Percentiles rank a stretch among this genome's conserved stretches.
Evolutionary conservation across 176 grass and related monocot genomes (phyloP).

Genomic region (Luzula sylvatica): DNA sequence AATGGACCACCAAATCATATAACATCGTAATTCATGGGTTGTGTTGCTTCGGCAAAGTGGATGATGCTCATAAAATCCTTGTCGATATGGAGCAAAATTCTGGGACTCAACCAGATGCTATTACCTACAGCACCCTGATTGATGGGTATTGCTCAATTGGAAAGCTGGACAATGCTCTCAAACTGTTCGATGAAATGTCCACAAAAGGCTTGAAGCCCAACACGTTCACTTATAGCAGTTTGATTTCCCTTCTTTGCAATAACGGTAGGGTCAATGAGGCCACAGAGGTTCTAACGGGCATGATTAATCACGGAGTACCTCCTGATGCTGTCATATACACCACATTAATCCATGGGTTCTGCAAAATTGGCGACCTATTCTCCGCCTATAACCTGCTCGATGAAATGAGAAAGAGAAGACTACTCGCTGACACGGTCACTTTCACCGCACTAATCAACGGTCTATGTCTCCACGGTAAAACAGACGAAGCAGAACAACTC

Average conservation of each 20-base stretch:
- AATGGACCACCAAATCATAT: constrained; percentile 52
- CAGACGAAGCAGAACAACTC: constrained; percentile 53
- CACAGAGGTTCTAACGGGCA: constrained; percentile 49
- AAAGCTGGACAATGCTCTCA: constrained; percentile 36
- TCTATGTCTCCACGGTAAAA: constrained; percentile 50
- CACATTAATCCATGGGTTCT: constrained; percentile 62
- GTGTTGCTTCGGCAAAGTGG: constrained; percentile 24
- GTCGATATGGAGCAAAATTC: constrained; percentile 24
- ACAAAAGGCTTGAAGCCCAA: constrained; percentile 47
- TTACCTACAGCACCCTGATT: constrained; percentile 73
- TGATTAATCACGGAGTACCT: constrained; percentile 37
- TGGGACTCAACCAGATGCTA: constrained; percentile 34
- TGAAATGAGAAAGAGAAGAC: constrained; percentile 54
- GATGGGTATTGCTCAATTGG: constrained; percentile 49
- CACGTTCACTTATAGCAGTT: constrained; percentile 45
- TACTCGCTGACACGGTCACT: constrained; percentile 50
- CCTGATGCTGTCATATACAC: constrained; percentile 58
- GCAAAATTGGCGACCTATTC: constrained; percentile 51
- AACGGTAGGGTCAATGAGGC: constrained; percentile 44
- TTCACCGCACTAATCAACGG: constrained; percentile 67
- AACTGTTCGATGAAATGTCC: constrained; percentile 61
- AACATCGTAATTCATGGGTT: constrained; percentile 63
- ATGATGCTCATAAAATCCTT: constrained; percentile 44
- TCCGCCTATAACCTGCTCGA: constrained; percentile 49
- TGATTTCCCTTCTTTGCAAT: constrained; percentile 57